These are phyloP conservation scores for Lepidium aucheri DNA, from an alignment of 345 rosid genomes.

Conservation along the genomic window DNA sequence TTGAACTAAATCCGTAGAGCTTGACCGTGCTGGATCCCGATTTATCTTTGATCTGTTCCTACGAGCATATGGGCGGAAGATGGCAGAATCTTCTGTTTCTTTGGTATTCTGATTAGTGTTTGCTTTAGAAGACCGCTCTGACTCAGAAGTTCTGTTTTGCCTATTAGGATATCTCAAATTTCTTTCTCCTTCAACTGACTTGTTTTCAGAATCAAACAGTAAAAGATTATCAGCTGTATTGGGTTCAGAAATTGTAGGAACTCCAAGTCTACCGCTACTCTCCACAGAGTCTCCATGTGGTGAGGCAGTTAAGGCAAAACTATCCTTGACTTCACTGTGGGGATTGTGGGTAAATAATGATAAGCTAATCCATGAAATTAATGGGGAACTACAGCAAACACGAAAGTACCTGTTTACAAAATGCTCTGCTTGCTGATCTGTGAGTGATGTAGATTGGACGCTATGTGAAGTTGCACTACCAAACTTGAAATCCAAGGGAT, in stretches of 20 bases:
- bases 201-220: constrained; percentile 76
- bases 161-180: constrained; percentile 38
- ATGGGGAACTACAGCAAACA: constrained; percentile 9
- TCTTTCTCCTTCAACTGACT: constrained; percentile 50
- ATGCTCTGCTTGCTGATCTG: constrained; percentile 74
- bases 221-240: constrained; percentile 82
- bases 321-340: constrained; percentile 91
- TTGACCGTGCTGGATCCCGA: constrained; percentile 75
- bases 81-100: constrained; percentile 96
- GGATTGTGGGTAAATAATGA: constrained; percentile 16
- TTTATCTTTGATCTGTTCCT: constrained; percentile 84
- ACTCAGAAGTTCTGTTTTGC: constrained; percentile 46
- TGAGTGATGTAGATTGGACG: constrained; percentile 89
- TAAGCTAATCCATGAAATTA: constrained; percentile 18
- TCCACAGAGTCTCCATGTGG: constrained; percentile 95
- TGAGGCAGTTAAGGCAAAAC: constrained; percentile 86
- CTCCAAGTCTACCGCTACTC: constrained; percentile 88
- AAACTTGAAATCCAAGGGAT: constrained; percentile 95
- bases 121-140: constrained; percentile 61
- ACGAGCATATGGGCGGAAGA: constrained; percentile 93
- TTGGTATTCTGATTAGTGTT: constrained; percentile 59
- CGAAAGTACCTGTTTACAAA: constrained; percentile 66
- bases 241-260: constrained; percentile 66
- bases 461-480: constrained; percentile 66
- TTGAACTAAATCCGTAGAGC: constrained; percentile 64